Conservation (phyloP, 768 basidiomycete genomes). For the Lentinula aciculospora region DNA sequence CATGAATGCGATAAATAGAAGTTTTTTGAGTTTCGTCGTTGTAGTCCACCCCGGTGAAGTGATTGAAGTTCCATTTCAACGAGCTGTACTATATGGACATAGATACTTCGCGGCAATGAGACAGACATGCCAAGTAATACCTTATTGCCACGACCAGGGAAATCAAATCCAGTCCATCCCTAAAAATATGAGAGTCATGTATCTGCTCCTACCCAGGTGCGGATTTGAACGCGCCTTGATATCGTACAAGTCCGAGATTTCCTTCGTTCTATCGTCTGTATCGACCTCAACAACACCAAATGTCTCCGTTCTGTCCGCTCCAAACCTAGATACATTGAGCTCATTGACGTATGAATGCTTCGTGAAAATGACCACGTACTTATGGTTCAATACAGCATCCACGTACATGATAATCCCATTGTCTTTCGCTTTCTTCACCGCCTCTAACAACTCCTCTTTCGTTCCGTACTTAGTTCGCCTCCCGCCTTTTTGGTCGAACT, state of each 20-base stretch:
- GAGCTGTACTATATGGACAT: constrained; percentile 36
- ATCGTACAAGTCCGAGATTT: constrained; percentile 17
- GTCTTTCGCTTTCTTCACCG: constrained; percentile 43
- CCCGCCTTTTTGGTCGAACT: constrained; percentile 53
- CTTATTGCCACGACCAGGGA: constrained; percentile 53
- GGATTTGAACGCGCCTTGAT: constrained; percentile 8
- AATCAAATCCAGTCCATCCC: constrained; percentile 64
- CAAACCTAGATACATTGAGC: constrained; percentile 38
- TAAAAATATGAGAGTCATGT: constrained; percentile 15
- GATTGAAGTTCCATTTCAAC: constrained; percentile 51
- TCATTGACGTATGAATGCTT: background rate
- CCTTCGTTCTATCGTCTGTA: constrained; percentile 28
- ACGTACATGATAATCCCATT: constrained; percentile 51
- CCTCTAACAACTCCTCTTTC: constrained; percentile 52
- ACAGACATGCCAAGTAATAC: too few species aligned
- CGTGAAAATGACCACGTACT: constrained; percentile 22
- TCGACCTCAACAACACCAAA: constrained; percentile 55
- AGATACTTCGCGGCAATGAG: too few species aligned
- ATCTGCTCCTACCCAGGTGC: constrained; percentile 8
- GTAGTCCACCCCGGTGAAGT: constrained; percentile 64
- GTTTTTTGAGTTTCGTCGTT: constrained; percentile 47
- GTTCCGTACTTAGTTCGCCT: constrained; percentile 62
- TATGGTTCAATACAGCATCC: constrained; percentile 59
- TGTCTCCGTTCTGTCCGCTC: constrained; percentile 55
- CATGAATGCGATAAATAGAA: constrained; percentile 52